These are phyloP conservation scores for Mycosphaerella arachidis DNA, from an alignment of 2,329 filamentous ascomycete species.

Conservation along the genomic window DNA sequence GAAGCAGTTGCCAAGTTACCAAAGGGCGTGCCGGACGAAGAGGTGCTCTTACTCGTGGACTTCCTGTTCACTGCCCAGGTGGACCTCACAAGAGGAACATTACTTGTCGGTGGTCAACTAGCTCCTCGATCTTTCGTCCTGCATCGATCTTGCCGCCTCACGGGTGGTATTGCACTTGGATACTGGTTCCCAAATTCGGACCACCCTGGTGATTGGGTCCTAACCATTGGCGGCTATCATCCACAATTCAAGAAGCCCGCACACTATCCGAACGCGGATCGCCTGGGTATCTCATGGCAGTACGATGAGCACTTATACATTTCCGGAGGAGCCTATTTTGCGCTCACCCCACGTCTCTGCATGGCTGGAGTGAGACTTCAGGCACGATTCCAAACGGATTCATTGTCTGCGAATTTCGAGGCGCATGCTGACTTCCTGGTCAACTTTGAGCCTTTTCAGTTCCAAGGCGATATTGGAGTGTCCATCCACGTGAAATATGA, in stretches of 20 bases:
- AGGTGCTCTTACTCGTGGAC: constrained; percentile 5
- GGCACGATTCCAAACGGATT: neutral
- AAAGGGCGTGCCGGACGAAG: neutral
- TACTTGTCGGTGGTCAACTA: constrained; percentile 4
- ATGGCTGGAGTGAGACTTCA: constrained; percentile 10
- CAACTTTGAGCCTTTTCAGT: constrained; percentile 10
- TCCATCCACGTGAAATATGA: no score
- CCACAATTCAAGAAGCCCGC: constrained; percentile 1
- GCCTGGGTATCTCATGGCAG: constrained; percentile 3
- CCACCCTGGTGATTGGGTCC: constrained; percentile 4
- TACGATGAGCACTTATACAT: neutral
- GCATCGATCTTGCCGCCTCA: constrained; percentile 5
- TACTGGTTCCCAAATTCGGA: constrained; percentile 1
- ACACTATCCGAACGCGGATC: constrained; percentile 2
- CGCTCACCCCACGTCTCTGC: constrained; percentile 6
- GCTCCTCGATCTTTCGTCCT: constrained; percentile 8
- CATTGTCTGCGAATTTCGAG: constrained; percentile 3
- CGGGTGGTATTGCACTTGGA: constrained; percentile 3
- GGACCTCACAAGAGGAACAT: constrained; percentile 1
- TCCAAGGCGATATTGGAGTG: constrained; percentile 3
- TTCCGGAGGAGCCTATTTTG: constrained; percentile 12
- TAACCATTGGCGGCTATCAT: constrained; percentile 5
- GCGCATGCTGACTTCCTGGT: constrained; percentile 9
- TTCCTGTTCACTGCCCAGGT: constrained; percentile 1
- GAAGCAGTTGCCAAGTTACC: constrained; percentile 9